Evolutionary conservation across 352 stramenopile genomes (phyloP).

Genomic region (Pythium folliculosum): DNA sequence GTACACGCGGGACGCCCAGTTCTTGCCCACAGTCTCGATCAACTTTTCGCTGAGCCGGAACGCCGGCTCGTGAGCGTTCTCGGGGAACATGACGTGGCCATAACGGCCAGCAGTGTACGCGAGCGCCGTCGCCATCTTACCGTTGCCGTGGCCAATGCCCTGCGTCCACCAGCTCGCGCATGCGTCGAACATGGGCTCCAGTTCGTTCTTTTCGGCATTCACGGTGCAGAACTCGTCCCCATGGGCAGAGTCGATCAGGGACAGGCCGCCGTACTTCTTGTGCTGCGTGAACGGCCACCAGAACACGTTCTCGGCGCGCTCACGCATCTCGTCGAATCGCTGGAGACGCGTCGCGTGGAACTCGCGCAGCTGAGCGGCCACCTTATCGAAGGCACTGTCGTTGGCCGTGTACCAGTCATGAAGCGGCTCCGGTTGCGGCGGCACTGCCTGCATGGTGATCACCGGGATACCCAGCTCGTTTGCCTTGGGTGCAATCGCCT

Average conservation of each 20-base stretch:
- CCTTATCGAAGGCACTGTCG: conserved; percentile 46
- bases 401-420: conserved; percentile 67
- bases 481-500: conserved; percentile 56
- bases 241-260: conserved; percentile 89
- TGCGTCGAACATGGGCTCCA: conserved; percentile 84
- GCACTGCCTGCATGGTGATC: conserved; percentile 71
- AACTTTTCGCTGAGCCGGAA: conserved; percentile 79
- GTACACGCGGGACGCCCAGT: conserved; percentile 88
- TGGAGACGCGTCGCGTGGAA: conserved; percentile 64
- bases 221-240: conserved; percentile 84
- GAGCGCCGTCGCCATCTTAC: conserved; percentile 84
- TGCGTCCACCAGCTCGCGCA: conserved; percentile 94
- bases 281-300: conserved; percentile 96
- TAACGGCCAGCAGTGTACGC: conserved; percentile 90
- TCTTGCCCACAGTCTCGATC: conserved; percentile 72
- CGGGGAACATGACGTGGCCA: conserved; percentile 92
- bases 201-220: conserved; percentile 44
- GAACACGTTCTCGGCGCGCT: conserved; percentile 73
- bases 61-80: conserved; percentile 88
- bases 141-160: conserved; percentile 88
- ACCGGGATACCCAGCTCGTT: conserved; percentile 76
- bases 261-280: conserved; percentile 78
- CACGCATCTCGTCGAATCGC: conserved; percentile 55
- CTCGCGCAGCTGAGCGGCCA: conserved; percentile 47
- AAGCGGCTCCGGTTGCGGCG: conserved; percentile 73